phyloP scores from a whole-genome alignment of 345 rosid species.

The Euphorbia pulcherrima region DNA sequence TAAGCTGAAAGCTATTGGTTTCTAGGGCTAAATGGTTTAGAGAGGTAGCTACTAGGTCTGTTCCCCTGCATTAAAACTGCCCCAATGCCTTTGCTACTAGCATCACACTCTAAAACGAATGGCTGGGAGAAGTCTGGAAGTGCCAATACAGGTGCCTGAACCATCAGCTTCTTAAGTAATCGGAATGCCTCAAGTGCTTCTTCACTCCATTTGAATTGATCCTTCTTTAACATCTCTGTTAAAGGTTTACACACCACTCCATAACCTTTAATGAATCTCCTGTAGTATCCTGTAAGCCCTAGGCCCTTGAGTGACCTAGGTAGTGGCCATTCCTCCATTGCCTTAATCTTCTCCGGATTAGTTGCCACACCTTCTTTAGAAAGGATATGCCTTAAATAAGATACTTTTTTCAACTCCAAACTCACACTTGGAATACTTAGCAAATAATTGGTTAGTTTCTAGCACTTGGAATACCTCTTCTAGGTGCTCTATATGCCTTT shows the following conservation, averaged over 20 bases:
- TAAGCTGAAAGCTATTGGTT: neutral
- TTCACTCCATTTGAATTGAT: neutral
- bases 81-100: neutral
- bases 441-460: no score
- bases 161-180: neutral
- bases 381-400: no score
- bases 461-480: neutral
- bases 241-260: neutral
- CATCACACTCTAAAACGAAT: neutral
- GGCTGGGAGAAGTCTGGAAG: neutral
- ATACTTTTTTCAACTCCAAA: neutral
- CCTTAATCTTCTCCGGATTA: neutral
- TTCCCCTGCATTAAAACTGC: neutral
- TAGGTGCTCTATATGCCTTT: neutral
- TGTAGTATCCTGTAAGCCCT: no score
- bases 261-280: no score
- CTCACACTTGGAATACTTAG: neutral
- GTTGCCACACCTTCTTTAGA: neutral
- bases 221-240: neutral
- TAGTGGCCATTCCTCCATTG: neutral
- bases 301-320: neutral
- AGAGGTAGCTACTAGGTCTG: neutral
- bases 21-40: neutral
- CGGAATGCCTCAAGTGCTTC: neutral
- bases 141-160: neutral